Evolutionary conservation across 2,329 filamentous ascomycete genomes (phyloP), one percentile per base, ranked within the genome.

Genomic region (Neocucurbitaria cava): DNA sequence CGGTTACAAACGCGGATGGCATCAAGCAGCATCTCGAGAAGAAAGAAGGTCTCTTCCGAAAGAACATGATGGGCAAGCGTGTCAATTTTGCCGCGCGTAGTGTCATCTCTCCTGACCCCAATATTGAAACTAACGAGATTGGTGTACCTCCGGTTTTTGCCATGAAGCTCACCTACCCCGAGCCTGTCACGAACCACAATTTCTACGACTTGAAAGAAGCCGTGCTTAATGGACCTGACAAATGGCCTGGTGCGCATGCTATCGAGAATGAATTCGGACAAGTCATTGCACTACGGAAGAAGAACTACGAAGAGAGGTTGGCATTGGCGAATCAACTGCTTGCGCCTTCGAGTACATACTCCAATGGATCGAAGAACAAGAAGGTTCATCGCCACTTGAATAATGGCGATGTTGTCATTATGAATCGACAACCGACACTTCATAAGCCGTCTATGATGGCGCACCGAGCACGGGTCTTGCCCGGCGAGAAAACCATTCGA

Each of bases 31-130:
- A 93, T 72, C 83, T 99, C 24, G 95, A 99, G 78, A 99, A 99
- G 83, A 99, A 99, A 78, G 96, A 99, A 72, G 95, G 95, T 62
- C 83, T 99, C 26, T 99, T 99, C 82, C 85, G 95, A 68, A 98
- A 96, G 82, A 97, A 99, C 78, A 98, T 99, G 95, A 99, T 99
- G 95, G 95, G 95, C 57, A 99, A 99, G 82, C 92, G 95, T 81
- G 95, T 99, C 79, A 98, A 99, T 76, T 98, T 95, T 74, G 95
- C 95, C 45, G 95, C 95, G 33, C 89, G 95, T 75, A 96, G 91
- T 83, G 95, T 99, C 74, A 99, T 99, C 66, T 98, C 94, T 9
- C 95, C 95, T 0, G 95, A 99, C 72, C 95, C 95, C 2, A 99
- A 98, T 71, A 96, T 99, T 69, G 95, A 99, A 76, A 98, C 95